phyloP scores from a whole-genome alignment of 495 filamentous ascomycete species.

The Aspergillus conjunctus region DNA sequence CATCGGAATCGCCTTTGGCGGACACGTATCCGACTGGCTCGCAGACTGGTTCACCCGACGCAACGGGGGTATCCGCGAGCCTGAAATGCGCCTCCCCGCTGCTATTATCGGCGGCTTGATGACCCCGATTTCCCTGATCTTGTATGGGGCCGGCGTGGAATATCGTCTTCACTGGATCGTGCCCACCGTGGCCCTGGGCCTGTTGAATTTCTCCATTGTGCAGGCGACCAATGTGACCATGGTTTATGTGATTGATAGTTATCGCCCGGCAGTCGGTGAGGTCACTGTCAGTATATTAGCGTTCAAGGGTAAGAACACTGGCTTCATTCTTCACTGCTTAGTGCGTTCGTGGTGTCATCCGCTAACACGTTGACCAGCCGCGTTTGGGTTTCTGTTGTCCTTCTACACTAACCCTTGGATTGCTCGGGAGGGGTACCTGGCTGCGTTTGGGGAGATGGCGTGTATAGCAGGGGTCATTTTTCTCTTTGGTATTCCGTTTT shows the following conservation, averaged over 20 bases:
- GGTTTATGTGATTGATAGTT: constrained; percentile 58
- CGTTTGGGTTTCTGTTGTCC: constrained; percentile 60
- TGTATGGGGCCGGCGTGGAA: constrained; percentile 56
- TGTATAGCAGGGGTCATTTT: constrained; percentile 48
- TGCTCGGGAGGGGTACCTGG: constrained; percentile 48
- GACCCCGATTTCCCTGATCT: constrained; percentile 46
- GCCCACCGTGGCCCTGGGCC: constrained; percentile 52
- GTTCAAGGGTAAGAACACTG: constrained; percentile 49
- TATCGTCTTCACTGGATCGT: constrained; percentile 56
- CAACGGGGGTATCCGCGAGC: constrained; percentile 55
- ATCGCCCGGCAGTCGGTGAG: constrained; percentile 57
- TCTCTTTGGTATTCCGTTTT: constrained; percentile 46
- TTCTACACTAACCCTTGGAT: constrained; percentile 64
- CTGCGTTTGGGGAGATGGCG: constrained; percentile 57
- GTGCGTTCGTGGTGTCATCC: background rate
- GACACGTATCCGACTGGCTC: constrained; percentile 50
- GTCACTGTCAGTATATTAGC: constrained; percentile 52
- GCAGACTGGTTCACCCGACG: constrained; percentile 54
- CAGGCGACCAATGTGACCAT: constrained; percentile 54
- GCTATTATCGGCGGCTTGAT: constrained; percentile 47
- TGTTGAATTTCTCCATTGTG: constrained; percentile 54
- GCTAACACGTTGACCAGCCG: constrained; percentile 25
- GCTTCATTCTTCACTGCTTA: background rate
- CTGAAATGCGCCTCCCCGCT: constrained; percentile 57
- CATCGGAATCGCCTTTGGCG: constrained; percentile 52